A percentile compares a stretch with the other conserved stretches of the same genome.
Conservation (phyloP, 306 rosid species). For the Mimosa pudica region DNA sequence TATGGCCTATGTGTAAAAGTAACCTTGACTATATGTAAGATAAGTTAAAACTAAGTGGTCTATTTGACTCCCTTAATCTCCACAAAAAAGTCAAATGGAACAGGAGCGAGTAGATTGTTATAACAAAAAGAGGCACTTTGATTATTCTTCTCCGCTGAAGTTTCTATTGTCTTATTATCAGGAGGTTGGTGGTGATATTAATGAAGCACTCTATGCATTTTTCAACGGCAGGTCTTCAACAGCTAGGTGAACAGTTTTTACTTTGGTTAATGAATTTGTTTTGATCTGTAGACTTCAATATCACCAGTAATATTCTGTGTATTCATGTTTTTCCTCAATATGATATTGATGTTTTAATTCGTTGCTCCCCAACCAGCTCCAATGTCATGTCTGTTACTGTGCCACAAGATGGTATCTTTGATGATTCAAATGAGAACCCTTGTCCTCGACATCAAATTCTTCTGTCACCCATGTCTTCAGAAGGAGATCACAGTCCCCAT, state of each 20-base stretch:
- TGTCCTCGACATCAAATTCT: no score
- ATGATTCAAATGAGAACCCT: no score
- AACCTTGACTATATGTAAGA: no score
- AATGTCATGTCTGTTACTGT: no score
- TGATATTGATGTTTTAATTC: slow-evolving; percentile 8
- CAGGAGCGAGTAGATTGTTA: not conserved
- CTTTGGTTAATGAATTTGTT: slow-evolving; percentile 10
- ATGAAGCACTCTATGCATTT: slow-evolving; percentile 82
- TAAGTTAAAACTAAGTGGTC: no score
- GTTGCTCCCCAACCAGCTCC: no score
- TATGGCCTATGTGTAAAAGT: no score
- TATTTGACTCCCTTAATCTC: no score
- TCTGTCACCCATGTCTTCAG: no score
- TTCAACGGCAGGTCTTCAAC: slow-evolving; percentile 34
- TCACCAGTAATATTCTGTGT: not conserved
- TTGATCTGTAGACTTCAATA: slow-evolving; percentile 6
- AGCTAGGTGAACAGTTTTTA: slow-evolving; percentile 48
- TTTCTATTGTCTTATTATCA: slow-evolving; percentile 40
- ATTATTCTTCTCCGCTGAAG: slow-evolving; percentile 8
- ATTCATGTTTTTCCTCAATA: slow-evolving; percentile 1
- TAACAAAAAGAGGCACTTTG: not conserved
- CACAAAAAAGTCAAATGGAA: no score
- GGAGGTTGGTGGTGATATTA: slow-evolving; percentile 87
- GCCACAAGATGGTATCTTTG: no score
- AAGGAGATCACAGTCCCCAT: no score